Percentiles rank a stretch among this genome's conserved stretches.
Evolutionary conservation across 2,329 filamentous ascomycete genomes (phyloP).

Genomic region (Phialophora expanda): DNA sequence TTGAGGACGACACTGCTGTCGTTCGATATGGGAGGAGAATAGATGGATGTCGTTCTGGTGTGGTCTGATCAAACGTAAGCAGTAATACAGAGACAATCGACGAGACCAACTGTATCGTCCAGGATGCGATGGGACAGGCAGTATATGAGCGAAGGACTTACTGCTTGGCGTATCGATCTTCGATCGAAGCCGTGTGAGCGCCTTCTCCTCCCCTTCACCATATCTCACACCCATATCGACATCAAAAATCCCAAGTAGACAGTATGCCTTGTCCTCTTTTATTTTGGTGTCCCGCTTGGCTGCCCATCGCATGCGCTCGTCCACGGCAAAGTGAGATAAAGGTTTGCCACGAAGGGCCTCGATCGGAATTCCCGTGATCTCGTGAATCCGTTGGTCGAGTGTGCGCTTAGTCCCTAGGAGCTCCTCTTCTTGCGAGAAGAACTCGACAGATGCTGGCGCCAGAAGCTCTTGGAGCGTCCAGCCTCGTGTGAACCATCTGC

Average conservation of each 20-base stretch:
- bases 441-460: slow-evolving; percentile 39
- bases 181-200: background rate
- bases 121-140: background rate
- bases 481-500: slow-evolving; percentile 3
- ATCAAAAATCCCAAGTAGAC: background rate
- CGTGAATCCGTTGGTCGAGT: slow-evolving; percentile 1
- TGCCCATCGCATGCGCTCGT: slow-evolving; percentile 3
- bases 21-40: background rate
- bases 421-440: slow-evolving; percentile 36
- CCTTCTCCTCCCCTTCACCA: background rate
- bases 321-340: slow-evolving; percentile 23
- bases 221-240: background rate
- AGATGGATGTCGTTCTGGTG: too few relatives aligned
- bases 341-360: background rate
- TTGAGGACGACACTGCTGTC: background rate
- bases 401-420: slow-evolving; percentile 31
- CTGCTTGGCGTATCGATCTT: background rate
- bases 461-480: slow-evolving; percentile 33
- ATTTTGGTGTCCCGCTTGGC: background rate
- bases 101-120: background rate
- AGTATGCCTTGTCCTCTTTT: slow-evolving; percentile 5
- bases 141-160: background rate
- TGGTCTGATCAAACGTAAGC: background rate
- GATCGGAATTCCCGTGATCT: background rate
- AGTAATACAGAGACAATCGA: background rate